These are phyloP conservation scores for Solanum pennellii DNA, from an alignment of 257 asterid genomes.

Conservation along the genomic window DNA sequence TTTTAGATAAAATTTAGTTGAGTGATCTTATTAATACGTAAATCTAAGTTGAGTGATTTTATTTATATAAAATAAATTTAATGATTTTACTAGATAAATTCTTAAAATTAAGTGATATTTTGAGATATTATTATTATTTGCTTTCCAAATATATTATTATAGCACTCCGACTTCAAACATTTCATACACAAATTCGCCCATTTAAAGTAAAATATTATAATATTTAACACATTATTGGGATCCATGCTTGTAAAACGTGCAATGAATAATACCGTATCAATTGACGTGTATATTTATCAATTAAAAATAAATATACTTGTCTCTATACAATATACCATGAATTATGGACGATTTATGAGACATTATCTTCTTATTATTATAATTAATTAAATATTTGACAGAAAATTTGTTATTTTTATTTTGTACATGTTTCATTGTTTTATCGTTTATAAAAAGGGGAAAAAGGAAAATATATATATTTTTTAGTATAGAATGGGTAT, in stretches of 20 bases:
- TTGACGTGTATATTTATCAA: neutral
- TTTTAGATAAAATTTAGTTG: too few relatives aligned
- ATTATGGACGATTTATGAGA: neutral
- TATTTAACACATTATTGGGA: neutral
- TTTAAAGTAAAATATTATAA: neutral
- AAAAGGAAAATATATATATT: too few relatives aligned
- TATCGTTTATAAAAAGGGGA: too few relatives aligned
- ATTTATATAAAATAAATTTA: too few relatives aligned
- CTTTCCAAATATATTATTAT: neutral
- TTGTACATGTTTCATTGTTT: neutral
- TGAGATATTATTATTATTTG: neutral
- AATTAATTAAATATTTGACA: neutral
- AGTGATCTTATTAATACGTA: too few relatives aligned
- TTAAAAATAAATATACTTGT: neutral
- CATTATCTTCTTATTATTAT: neutral
- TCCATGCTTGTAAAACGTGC: neutral
- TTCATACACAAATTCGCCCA: neutral
- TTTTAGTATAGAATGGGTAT: neutral
- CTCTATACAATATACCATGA: neutral
- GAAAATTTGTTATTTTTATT: neutral
- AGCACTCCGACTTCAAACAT: neutral
- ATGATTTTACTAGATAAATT: too few relatives aligned
- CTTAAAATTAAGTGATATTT: too few relatives aligned
- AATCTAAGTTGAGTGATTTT: too few relatives aligned
- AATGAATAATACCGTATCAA: neutral